Evolutionary conservation across 225 moss, liverwort and hornwort genomes (phyloP), one percentile per base, ranked within the genome.

Genomic region (Climacium dendroides): DNA sequence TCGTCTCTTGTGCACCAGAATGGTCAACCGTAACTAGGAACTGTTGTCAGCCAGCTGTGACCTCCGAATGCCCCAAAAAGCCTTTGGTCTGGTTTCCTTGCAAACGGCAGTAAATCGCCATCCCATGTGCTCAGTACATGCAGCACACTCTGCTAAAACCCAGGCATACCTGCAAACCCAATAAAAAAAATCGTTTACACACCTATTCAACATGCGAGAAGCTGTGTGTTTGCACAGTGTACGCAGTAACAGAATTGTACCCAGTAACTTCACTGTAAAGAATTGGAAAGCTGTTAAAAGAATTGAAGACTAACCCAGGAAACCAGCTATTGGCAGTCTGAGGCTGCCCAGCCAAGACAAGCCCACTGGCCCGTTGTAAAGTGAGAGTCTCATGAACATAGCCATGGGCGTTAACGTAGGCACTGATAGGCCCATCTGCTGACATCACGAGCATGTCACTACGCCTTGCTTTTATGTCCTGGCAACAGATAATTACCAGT

Each of bases 361-460:
- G 95, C 71, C 96, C 92, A 92, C 94, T 88, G 65, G 98, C 97
- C 76, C 94, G 90, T 79, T 97, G 94, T 67, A 98, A 90, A 55
- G 98, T 98, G 41, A 97, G 96, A 32, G 98, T 97, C 88, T 98
- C 97, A 50, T 97, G 95, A 61, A 98, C 97, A 87, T 90, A 89
- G 78, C 98, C 98, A 89, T 93, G 89, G 22, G 94, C 92, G 92
- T 96, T 97, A 55, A 98, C 98, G 80, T 94, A 97, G 15, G 98
- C 96, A 91, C 94, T 97, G 83, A 98, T 96, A 30, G 98, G 96
- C 69, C 98, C 98, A 86, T 97, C 96, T 82, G 96, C 92, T 86
- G 98, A 98, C 98, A 98, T 98, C 54, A 98, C 96, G 79, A 98
- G 88, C 94, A 98, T 93, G 90, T 98, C 94, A 93, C 98, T 97